Base-by-base conservation (phyloP, 1,139 yeast genomes). In the Geotrichum australiense region DNA sequence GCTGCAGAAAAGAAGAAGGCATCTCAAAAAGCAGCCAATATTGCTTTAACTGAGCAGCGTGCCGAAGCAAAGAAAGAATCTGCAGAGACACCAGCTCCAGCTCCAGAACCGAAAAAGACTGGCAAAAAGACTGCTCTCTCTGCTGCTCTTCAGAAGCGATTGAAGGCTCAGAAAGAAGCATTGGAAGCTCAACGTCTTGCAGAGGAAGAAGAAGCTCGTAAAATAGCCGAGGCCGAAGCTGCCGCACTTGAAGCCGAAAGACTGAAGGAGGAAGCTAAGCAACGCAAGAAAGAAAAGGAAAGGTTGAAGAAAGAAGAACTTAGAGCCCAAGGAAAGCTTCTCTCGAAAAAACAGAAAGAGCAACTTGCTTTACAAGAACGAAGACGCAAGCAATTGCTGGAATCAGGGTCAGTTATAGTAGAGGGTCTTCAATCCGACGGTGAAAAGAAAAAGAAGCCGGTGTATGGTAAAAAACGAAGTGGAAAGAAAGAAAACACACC, bases 321-420 rank as follows among this genome's bases (percentile, higher is more conserved):
- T 76, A 84, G 85, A 67, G 94, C 96, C 20, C 96, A 89, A 64
- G 99, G 99, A 57, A 91, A 67, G 47, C 61, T 64, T 14, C 55
- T 68, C 60, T 84, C 96, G 47, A 91, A 85, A 69, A 91, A 89
- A 62, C 98, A 91, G 69, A 86, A 84, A 65, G 96, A 89, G 64
- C 95, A 87, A 61, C 83, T 84, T 69, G 84, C 80, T 46, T 65
- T 80, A 37, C 78, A 80, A 57, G 97, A 91, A 59, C 82, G 84
- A 61, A 85, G 97, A 68, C 84, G 94, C 63, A 81, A 84, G 53
- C 91, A 82, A 55, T 71, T 91, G 53, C 71, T 91, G 52, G 81
- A 80, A 46, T 69, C 86, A 23, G 84, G 89, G 51, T n/a, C 21
- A 10, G 74, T 86, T 41, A 66, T 69, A 39, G 86, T 89, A 52